phyloP scores from a whole-genome alignment of 495 filamentous ascomycete genomes.

The Penicillium pancosmium region DNA sequence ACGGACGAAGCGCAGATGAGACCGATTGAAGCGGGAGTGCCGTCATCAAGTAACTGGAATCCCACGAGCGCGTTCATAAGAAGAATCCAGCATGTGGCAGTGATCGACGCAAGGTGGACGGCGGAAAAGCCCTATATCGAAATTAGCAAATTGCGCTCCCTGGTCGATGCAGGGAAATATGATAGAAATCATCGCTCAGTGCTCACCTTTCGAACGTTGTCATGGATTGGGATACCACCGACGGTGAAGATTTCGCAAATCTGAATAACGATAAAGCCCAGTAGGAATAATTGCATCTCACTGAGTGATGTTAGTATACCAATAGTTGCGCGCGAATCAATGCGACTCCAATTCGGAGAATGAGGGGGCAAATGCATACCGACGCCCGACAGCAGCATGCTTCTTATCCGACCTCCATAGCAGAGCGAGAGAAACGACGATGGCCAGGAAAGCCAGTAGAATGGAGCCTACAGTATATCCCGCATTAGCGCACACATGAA shows the following conservation, averaged over 20 bases:
- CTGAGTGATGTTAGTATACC: constrained; percentile 44
- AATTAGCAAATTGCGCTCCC: neutral
- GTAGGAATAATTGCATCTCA: constrained; percentile 93
- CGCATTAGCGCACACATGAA: neutral
- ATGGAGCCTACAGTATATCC: constrained; percentile 73
- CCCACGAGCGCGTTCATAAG: constrained; percentile 92
- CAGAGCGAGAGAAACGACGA: constrained; percentile 64
- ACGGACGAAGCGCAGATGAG: constrained; percentile 70
- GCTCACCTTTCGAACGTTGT: constrained; percentile 58
- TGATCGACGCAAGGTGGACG: constrained; percentile 88
- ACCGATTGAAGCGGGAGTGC: constrained; percentile 79
- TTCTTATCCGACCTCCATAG: constrained; percentile 86
- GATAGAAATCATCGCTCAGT: neutral
- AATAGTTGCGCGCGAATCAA: neutral
- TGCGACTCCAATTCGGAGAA: neutral
- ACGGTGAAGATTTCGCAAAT: constrained; percentile 97
- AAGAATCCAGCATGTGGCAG: constrained; percentile 86
- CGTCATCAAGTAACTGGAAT: constrained; percentile 92
- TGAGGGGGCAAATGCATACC: constrained; percentile 53
- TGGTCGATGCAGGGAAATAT: neutral
- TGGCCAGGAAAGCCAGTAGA: constrained; percentile 75
- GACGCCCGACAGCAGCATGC: constrained; percentile 89
- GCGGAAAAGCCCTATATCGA: constrained; percentile 77
- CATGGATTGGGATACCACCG: constrained; percentile 78
- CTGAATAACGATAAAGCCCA: constrained; percentile 83